phyloP scores from a whole-genome alignment of 2,329 filamentous ascomycete species.

The Alternaria burnsii region DNA sequence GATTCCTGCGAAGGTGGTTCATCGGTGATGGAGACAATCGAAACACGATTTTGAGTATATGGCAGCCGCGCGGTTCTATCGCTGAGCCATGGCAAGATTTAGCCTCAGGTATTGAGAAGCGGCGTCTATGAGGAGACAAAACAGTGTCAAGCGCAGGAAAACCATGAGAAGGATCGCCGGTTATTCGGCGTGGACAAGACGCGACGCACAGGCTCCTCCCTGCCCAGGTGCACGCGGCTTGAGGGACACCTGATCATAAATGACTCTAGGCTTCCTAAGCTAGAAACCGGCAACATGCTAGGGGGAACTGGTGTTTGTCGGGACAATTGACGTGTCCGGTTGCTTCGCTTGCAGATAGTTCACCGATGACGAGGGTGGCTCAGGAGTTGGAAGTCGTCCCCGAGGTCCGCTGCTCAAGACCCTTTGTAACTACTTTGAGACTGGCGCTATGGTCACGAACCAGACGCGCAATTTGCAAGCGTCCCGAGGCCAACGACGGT shows the following conservation, averaged over 20 bases:
- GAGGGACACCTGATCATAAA: not conserved
- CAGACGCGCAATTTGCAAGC: not conserved
- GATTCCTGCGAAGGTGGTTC: not conserved
- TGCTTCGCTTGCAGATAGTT: constrained; percentile 15
- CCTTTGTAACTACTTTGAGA: constrained; percentile 4
- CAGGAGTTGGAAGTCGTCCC: constrained; percentile 27
- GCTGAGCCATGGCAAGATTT: not conserved
- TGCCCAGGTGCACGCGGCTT: not conserved
- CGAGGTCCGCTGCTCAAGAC: constrained; percentile 20
- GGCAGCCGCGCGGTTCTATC: not conserved
- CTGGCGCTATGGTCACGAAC: not conserved
- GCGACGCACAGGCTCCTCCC: constrained; percentile 1
- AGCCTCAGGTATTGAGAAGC: not conserved
- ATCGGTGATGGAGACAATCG: not conserved
- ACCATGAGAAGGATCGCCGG: constrained; percentile 2
- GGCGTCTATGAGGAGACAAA: not conserved
- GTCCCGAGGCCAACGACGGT: too few relatives aligned
- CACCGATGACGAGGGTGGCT: constrained; percentile 25
- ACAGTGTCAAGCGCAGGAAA: not conserved
- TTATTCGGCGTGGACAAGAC: not conserved
- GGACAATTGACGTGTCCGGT: constrained; percentile 7
- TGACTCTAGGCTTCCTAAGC: not conserved
- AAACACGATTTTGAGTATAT: not conserved
- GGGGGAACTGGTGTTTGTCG: constrained; percentile 30
- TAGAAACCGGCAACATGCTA: not conserved